Evolutionary conservation across 306 rosid species (phyloP).

Genomic region (Dryas drummondii): DNA sequence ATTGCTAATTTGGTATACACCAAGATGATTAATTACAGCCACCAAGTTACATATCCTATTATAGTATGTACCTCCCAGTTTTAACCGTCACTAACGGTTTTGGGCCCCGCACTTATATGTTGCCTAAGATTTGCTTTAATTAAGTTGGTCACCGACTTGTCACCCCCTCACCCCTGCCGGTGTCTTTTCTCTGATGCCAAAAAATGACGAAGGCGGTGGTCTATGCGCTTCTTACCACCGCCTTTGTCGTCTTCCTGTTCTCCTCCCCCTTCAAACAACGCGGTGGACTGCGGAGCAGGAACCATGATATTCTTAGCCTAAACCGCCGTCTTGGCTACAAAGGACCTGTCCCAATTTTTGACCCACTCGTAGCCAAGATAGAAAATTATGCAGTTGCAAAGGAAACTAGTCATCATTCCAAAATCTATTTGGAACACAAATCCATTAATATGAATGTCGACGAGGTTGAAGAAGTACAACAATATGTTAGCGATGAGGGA

Average conservation of each 20-base stretch:
- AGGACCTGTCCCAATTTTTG: conserved; percentile 35
- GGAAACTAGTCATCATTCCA: too few relatives aligned
- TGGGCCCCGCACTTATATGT: conserved; percentile 22
- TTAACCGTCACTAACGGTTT: conserved; percentile 36
- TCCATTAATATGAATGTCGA: not conserved
- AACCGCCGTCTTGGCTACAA: conserved; percentile 60
- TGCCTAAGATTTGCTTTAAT: not conserved
- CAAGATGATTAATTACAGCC: not conserved
- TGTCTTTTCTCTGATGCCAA: not conserved
- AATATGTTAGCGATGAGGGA: conserved; percentile 34
- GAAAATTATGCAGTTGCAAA: conserved; percentile 9
- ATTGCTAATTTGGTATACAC: not conserved
- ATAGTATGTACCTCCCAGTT: conserved; percentile 21
- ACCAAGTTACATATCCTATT: too few relatives aligned
- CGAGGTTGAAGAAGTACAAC: conserved; percentile 34
- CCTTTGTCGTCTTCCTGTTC: conserved; percentile 41
- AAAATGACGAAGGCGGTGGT: conserved; percentile 77
- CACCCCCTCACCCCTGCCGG: conserved; percentile 11
- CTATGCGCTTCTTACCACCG: conserved; percentile 49
- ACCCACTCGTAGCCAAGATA: conserved; percentile 43
- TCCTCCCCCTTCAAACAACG: conserved; percentile 21
- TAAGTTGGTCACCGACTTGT: not conserved
- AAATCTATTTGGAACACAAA: not conserved
- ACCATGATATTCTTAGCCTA: not conserved
- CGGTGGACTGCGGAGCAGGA: not conserved